phyloP scores from a whole-genome alignment of 441 rosid species.

The Sinapis alba region DNA sequence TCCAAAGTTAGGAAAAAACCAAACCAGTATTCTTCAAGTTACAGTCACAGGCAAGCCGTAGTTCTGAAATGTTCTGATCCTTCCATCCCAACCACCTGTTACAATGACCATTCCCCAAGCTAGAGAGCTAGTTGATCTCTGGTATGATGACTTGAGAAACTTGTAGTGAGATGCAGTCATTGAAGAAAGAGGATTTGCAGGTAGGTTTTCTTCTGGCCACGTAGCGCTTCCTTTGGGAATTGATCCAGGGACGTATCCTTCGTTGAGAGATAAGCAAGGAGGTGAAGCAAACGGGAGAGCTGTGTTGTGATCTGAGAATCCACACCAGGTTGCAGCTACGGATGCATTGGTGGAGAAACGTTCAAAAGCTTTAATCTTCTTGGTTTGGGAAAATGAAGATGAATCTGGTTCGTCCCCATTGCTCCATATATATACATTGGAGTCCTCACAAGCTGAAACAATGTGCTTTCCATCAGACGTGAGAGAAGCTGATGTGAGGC shows the following conservation, averaged over 20 bases:
- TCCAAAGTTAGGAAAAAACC: constrained; percentile 9
- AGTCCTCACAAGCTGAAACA: constrained; percentile 81
- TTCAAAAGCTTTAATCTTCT: constrained; percentile 68
- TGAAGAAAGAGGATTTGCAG: constrained; percentile 40
- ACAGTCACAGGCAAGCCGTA: constrained; percentile 74
- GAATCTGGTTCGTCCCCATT: constrained; percentile 36
- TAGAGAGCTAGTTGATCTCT: constrained; percentile 65
- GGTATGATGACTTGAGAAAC: constrained; percentile 74
- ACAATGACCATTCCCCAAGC: constrained; percentile 95
- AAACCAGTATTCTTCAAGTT: constrained; percentile 38
- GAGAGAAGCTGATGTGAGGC: constrained; percentile 66
- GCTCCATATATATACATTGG: constrained; percentile 84
- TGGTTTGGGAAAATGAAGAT: constrained; percentile 41
- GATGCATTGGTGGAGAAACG: constrained; percentile 81
- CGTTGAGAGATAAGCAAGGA: constrained; percentile 41
- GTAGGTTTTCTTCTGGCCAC: constrained; percentile 96
- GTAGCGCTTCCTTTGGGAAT: constrained; percentile 82
- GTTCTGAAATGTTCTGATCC: constrained; percentile 87
- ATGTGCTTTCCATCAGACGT: constrained; percentile 85
- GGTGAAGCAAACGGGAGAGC: constrained; percentile 48
- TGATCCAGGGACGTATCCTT: constrained; percentile 52
- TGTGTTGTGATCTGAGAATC: constrained; percentile 39
- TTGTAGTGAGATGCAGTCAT: constrained; percentile 67
- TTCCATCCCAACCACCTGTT: constrained; percentile 94
- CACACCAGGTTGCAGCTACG: constrained; percentile 81